A percentile compares a stretch with the other conserved stretches of the same genome.
Conservation (phyloP, 2,329 filamentous ascomycete species). For the Fonsecaea erecta region DNA sequence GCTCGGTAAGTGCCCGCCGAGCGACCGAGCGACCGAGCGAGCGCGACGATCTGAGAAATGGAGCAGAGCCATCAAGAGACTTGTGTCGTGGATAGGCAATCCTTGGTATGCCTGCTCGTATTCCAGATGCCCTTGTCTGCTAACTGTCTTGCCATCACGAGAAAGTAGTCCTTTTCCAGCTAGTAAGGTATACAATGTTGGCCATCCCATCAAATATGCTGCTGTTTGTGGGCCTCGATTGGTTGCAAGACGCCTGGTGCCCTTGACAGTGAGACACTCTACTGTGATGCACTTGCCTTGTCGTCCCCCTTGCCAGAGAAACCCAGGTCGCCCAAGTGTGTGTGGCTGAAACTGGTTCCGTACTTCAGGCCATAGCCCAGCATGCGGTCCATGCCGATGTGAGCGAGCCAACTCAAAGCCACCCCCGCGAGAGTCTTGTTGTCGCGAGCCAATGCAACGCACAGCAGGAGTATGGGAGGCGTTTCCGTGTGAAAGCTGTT, state of each 20-base stretch:
- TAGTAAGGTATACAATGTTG: neutral
- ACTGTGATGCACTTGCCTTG: neutral
- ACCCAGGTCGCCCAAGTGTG: conserved; percentile 23
- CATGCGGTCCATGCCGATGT: conserved; percentile 33
- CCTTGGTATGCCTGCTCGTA: neutral
- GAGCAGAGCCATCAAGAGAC: too few species aligned
- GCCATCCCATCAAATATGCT: neutral
- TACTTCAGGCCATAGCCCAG: conserved; percentile 28
- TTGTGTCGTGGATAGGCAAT: too few species aligned
- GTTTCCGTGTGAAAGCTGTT: conserved; percentile 27
- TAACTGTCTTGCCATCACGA: neutral
- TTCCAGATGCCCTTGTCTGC: neutral
- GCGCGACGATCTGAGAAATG: too few species aligned
- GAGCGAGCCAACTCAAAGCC: conserved; percentile 26
- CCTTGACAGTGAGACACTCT: conserved; percentile 69
- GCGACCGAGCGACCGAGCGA: too few species aligned
- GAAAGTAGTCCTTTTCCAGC: neutral
- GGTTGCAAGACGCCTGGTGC: neutral
- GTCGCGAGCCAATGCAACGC: conserved; percentile 22
- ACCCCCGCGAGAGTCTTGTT: conserved; percentile 18
- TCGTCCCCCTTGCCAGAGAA: conserved; percentile 2
- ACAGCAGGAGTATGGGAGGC: conserved; percentile 24
- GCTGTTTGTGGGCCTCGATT: neutral
- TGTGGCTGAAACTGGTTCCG: conserved; percentile 26
- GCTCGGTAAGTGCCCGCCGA: too few species aligned